Evolutionary conservation across 345 rosid species (phyloP).

Genomic region (Chamaenerion angustifolium): DNA sequence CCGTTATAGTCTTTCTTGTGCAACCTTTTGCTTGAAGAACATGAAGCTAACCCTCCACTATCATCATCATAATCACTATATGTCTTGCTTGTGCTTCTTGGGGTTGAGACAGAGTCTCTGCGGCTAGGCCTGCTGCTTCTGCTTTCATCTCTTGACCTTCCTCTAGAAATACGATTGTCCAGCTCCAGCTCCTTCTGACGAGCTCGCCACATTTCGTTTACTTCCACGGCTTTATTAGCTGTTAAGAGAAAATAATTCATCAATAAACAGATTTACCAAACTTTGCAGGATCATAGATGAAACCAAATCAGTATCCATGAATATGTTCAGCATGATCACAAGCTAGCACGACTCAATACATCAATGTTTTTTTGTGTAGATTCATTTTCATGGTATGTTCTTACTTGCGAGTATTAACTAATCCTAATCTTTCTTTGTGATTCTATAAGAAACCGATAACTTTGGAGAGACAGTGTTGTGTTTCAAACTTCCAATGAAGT

Average conservation of each 20-base stretch:
- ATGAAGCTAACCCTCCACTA: conserved; percentile 10
- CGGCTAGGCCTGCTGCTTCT: conserved; percentile 12
- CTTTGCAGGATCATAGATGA: background rate
- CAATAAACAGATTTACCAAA: background rate
- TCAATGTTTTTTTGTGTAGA: too few species aligned
- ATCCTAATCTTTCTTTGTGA: too few species aligned
- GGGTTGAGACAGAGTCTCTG: conserved; percentile 9
- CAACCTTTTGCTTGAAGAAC: conserved; percentile 23
- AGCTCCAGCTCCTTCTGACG: conserved; percentile 64
- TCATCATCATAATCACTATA: conserved; percentile 13
- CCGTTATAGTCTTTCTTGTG: conserved; percentile 15
- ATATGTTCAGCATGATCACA: too few species aligned
- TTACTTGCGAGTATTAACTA: too few species aligned
- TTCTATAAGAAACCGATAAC: too few species aligned
- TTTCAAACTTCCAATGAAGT: too few species aligned
- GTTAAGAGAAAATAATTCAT: conserved; percentile 9
- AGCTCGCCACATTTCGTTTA: conserved; percentile 72
- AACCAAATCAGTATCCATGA: background rate
- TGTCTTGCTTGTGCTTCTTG: conserved; percentile 20
- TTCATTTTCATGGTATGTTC: too few species aligned
- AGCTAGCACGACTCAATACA: too few species aligned
- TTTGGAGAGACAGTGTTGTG: too few species aligned
- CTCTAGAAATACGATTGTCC: conserved; percentile 24
- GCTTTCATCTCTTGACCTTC: conserved; percentile 26
- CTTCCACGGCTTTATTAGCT: conserved; percentile 81